A percentile compares a stretch with the other conserved stretches of the same genome.
phyloP scores from a whole-genome alignment of 768 basidiomycete genomes.

The Trametes elegans region DNA sequence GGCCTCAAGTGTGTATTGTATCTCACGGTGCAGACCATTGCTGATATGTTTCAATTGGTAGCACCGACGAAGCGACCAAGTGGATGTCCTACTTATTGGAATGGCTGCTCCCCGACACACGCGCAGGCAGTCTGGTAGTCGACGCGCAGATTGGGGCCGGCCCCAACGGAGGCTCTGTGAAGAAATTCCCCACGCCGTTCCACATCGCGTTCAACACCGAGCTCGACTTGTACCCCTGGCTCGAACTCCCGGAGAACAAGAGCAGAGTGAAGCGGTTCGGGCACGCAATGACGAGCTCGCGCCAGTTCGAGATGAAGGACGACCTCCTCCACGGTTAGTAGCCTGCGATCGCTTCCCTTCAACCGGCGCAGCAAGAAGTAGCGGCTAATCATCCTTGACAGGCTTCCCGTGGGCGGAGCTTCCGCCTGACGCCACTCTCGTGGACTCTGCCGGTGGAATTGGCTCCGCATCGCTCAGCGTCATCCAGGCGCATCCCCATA shows the following conservation, averaged over 20 bases:
- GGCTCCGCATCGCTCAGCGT: constrained; percentile 9
- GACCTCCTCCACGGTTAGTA: constrained; percentile 14
- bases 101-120: constrained; percentile 23
- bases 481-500: constrained; percentile 7
- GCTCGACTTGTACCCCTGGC: constrained; percentile 39
- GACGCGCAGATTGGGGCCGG: neutral
- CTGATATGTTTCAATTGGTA: neutral
- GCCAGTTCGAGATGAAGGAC: constrained; percentile 69
- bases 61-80: constrained; percentile 75
- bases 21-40: no score
- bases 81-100: constrained; percentile 74
- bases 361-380: neutral
- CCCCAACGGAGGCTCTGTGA: neutral
- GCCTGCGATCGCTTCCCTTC: no score
- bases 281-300: constrained; percentile 71
- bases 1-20: constrained; percentile 55
- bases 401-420: constrained; percentile 17
- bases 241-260: constrained; percentile 50
- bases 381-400: constrained; percentile 48
- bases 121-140: neutral
- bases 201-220: constrained; percentile 44
- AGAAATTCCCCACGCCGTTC: constrained; percentile 44
- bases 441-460: constrained; percentile 17
- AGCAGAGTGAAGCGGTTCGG: constrained; percentile 57
- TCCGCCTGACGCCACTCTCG: neutral